Evolutionary conservation across 2,329 filamentous ascomycete genomes (phyloP).

Genomic region (Talaromyces funiculosus): DNA sequence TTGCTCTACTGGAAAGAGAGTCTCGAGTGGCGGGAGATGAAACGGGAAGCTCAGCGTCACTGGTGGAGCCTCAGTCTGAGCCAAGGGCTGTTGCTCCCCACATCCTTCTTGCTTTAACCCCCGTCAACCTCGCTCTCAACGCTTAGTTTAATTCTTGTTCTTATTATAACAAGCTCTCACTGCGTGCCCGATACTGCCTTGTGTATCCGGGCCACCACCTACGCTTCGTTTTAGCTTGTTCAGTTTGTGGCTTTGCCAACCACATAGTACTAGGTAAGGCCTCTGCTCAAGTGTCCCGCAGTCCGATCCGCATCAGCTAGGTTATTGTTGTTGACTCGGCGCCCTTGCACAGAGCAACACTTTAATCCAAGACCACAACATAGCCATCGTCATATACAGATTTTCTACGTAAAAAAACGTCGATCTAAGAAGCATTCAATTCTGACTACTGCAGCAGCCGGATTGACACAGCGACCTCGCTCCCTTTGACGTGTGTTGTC

Average conservation of each 20-base stretch:
- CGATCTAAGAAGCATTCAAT: background rate
- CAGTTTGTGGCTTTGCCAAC: background rate
- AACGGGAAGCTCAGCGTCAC: conserved; percentile 8
- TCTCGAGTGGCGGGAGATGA: background rate
- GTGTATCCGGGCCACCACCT: background rate
- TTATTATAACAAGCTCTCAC: background rate
- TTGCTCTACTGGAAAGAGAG: background rate
- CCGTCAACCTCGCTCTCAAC: background rate
- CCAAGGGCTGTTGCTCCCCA: conserved; percentile 4
- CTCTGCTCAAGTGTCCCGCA: conserved; percentile 2
- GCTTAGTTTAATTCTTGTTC: background rate
- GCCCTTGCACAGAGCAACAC: background rate
- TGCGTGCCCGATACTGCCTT: background rate
- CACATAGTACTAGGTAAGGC: conserved; percentile 1
- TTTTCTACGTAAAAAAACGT: background rate
- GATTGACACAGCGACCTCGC: background rate
- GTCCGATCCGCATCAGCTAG: conserved; percentile 4
- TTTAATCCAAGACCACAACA: background rate
- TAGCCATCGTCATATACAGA: conserved; percentile 1
- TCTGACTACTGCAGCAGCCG: background rate
- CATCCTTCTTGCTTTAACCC: conserved; percentile 3
- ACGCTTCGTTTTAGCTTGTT: background rate
- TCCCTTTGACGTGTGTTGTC: conserved; percentile 5
- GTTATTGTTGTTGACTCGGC: conserved; percentile 1
- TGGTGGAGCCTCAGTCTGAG: conserved; percentile 9